Percentiles rank a stretch among this genome's conserved stretches.
Evolutionary conservation across 345 rosid species (phyloP).

Genomic region (Streptanthus diversifolius): DNA sequence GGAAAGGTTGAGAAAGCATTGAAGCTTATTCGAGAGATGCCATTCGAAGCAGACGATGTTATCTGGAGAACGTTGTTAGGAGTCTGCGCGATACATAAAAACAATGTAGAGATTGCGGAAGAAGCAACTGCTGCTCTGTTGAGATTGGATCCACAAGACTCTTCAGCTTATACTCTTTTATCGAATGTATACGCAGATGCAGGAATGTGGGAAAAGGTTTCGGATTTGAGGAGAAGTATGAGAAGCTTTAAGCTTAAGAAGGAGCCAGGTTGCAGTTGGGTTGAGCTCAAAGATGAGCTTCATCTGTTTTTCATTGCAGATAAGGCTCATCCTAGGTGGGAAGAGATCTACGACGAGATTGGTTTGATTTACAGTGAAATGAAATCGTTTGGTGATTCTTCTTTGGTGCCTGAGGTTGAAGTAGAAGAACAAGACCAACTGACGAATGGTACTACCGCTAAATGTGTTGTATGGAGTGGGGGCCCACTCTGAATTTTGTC

Average conservation of each 20-base stretch:
- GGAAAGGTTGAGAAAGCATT: constrained; percentile 58
- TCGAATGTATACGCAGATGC: constrained; percentile 86
- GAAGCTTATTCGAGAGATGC: constrained; percentile 61
- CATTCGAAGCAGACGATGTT: constrained; percentile 73
- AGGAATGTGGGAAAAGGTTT: constrained; percentile 83
- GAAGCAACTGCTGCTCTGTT: constrained; percentile 53
- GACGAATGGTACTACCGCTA: constrained; percentile 10
- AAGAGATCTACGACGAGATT: constrained; percentile 59
- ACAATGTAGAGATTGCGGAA: constrained; percentile 71
- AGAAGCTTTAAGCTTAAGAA: constrained; percentile 62
- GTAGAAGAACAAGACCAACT: constrained; percentile 4
- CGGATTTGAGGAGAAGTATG: constrained; percentile 62
- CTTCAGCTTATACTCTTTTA: constrained; percentile 73
- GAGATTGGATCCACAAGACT: constrained; percentile 67
- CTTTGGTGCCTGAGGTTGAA: constrained; percentile 11
- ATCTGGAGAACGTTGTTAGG: constrained; percentile 86
- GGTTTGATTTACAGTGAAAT: constrained; percentile 54
- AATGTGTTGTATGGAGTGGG: not conserved
- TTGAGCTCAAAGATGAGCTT: constrained; percentile 74
- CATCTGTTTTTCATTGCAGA: constrained; percentile 68
- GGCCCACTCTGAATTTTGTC: too few species aligned
- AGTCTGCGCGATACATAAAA: constrained; percentile 63
- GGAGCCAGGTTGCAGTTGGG: constrained; percentile 98
- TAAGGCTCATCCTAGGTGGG: constrained; percentile 59
- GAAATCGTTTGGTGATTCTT: constrained; percentile 34